phyloP scores from a whole-genome alignment of 345 rosid species.

The Balakata baccata region DNA sequence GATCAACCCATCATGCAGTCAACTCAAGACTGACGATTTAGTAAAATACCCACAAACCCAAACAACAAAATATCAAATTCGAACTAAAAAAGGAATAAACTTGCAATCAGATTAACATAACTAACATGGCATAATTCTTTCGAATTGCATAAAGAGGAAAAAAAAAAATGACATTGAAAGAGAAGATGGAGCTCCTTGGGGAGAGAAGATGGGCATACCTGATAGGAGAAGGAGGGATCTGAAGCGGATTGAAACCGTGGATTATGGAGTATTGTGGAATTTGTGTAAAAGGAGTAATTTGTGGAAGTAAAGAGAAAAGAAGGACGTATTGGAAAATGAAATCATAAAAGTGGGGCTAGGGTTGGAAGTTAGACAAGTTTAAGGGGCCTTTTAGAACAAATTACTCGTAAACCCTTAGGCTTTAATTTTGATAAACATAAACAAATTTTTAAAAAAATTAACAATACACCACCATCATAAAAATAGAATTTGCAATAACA shows the following conservation, averaged over 20 bases:
- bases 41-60: constrained; percentile 3
- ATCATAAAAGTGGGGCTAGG: constrained; percentile 7
- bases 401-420: too few relatives aligned
- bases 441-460: too few relatives aligned
- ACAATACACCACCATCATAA: too few relatives aligned
- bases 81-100: background rate
- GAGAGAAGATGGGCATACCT: constrained; percentile 24
- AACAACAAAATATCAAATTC: background rate
- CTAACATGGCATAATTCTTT: background rate
- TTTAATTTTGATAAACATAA: too few relatives aligned
- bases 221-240: constrained; percentile 13
- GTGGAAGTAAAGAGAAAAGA: background rate
- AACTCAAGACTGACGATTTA: background rate
- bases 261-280: constrained; percentile 36
- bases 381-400: constrained; percentile 11
- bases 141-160: background rate
- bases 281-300: constrained; percentile 22
- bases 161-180: background rate
- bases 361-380: background rate
- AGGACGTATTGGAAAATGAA: constrained; percentile 24
- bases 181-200: background rate
- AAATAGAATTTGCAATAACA: too few relatives aligned
- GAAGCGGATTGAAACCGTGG: constrained; percentile 35
- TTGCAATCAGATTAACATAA: background rate
- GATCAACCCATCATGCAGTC: background rate